phyloP scores from a whole-genome alignment of 257 asterid genomes.

The Verbascum thapsus region DNA sequence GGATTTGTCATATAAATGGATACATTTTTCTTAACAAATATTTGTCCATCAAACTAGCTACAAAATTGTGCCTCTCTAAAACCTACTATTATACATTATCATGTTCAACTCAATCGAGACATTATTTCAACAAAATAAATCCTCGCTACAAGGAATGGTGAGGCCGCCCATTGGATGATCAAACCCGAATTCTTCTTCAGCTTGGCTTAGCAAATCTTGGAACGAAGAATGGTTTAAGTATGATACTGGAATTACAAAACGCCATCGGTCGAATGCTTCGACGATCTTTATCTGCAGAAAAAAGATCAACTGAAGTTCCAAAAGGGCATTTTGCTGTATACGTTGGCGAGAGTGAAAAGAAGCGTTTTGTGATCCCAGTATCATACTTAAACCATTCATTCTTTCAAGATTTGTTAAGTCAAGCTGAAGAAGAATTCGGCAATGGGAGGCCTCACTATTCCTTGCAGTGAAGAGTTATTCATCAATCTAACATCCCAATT shows the following conservation, averaged over 20 bases:
- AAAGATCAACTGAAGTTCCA: conserved; percentile 17
- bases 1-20: no score
- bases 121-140: conserved; percentile 39
- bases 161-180: conserved; percentile 44
- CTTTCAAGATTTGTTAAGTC: conserved; percentile 27
- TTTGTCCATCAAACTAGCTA: no score
- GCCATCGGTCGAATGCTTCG: conserved; percentile 38
- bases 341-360: conserved; percentile 16
- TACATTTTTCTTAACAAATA: no score
- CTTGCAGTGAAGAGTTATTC: no score
- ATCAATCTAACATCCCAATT: background rate
- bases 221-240: conserved; percentile 26
- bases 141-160: conserved; percentile 51
- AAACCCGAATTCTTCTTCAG: conserved; percentile 34
- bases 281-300: conserved; percentile 30
- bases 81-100: background rate
- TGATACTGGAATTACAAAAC: conserved; percentile 25
- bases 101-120: conserved; percentile 26
- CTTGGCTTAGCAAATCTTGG: conserved; percentile 23
- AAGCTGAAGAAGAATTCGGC: conserved; percentile 27
- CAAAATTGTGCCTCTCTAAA: conserved; percentile 3
- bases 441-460: background rate
- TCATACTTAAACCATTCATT: conserved; percentile 32
- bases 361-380: conserved; percentile 19
- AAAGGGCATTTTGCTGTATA: conserved; percentile 26